Evolutionary conservation across 306 rosid species (phyloP).

Genomic region (Sphenostylis stenocarpa): DNA sequence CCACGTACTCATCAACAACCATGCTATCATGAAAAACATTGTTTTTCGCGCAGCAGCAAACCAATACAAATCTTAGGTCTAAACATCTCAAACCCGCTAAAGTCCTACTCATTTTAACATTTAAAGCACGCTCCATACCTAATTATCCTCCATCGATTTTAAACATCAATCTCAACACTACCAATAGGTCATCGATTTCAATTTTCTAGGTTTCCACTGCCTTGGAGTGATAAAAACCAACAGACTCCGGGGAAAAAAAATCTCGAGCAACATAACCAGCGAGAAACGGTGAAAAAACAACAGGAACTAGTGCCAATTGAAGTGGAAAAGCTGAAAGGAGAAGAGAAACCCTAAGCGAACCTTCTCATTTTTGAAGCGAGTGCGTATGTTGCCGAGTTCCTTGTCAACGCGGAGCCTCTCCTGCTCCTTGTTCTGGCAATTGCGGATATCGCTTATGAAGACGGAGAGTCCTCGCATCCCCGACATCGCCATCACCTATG

Average conservation of each 20-base stretch:
- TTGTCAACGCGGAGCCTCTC: conserved; percentile 97
- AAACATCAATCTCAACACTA: neutral
- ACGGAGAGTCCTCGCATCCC: conserved; percentile 99
- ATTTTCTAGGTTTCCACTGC: conserved; percentile 18
- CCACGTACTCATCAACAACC: neutral
- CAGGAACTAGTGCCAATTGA: neutral
- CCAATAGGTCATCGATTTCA: neutral
- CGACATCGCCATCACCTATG: conserved; percentile 76
- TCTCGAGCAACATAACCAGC: conserved; percentile 8
- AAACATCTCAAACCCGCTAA: neutral
- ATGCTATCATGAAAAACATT: neutral
- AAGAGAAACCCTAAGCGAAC: conserved; percentile 57
- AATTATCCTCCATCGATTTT: neutral
- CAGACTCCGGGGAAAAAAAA: neutral
- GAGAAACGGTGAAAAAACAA: neutral
- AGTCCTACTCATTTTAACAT: conserved; percentile 19
- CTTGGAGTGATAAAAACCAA: neutral
- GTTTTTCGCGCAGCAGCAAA: neutral
- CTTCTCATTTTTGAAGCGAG: conserved; percentile 98
- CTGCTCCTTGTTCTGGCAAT: conserved; percentile 97
- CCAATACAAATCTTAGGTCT: neutral
- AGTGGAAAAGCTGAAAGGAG: conserved; percentile 2
- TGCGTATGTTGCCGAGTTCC: conserved; percentile 97
- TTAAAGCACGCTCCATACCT: conserved; percentile 21
- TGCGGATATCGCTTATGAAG: conserved; percentile 93